These are phyloP conservation scores for Xylariaceae sp. DNA, from an alignment of 2,329 filamentous ascomycete species.

Conservation along the genomic window DNA sequence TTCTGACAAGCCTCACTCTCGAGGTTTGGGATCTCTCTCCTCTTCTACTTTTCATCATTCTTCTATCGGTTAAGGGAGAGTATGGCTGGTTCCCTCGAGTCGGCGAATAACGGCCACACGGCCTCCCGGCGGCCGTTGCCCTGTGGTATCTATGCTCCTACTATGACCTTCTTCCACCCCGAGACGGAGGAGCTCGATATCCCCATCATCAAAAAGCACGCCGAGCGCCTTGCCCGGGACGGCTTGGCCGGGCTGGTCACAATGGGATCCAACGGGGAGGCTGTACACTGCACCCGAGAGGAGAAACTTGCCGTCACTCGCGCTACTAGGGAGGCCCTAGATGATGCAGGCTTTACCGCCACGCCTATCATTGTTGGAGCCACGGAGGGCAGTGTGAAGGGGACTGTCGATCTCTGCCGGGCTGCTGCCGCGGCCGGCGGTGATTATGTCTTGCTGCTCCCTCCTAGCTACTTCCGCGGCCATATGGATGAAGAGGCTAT, in stretches of 20 bases:
- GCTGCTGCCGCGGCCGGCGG: slow-evolving; percentile 62
- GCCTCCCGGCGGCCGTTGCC: slow-evolving; percentile 52
- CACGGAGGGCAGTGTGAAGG: slow-evolving; percentile 72
- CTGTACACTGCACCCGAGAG: slow-evolving; percentile 70
- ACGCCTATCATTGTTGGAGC: slow-evolving; percentile 79
- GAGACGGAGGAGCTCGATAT: slow-evolving; percentile 81
- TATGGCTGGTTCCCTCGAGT: too few species aligned
- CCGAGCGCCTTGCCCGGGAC: slow-evolving; percentile 66
- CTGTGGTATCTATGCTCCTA: slow-evolving; percentile 79
- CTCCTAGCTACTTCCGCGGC: slow-evolving; percentile 75
- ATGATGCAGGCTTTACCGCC: slow-evolving; percentile 67
- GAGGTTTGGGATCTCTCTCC: too few species aligned
- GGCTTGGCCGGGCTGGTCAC: slow-evolving; percentile 77
- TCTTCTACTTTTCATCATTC: too few species aligned
- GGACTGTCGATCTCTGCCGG: slow-evolving; percentile 68
- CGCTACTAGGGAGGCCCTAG: slow-evolving; percentile 73
- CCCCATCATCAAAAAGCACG: slow-evolving; percentile 70
- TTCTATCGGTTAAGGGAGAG: too few species aligned
- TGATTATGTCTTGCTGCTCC: slow-evolving; percentile 72
- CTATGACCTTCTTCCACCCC: slow-evolving; percentile 83
- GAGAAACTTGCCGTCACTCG: slow-evolving; percentile 70
- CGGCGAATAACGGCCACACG: slow-evolving; percentile 29
- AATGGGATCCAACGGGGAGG: slow-evolving; percentile 88
- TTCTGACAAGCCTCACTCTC: too few species aligned
- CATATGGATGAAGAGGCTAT: slow-evolving; percentile 69